Evolutionary conservation across 1,284 basidiomycete genomes (phyloP).

Genomic region (Caloboletus inedulis): DNA sequence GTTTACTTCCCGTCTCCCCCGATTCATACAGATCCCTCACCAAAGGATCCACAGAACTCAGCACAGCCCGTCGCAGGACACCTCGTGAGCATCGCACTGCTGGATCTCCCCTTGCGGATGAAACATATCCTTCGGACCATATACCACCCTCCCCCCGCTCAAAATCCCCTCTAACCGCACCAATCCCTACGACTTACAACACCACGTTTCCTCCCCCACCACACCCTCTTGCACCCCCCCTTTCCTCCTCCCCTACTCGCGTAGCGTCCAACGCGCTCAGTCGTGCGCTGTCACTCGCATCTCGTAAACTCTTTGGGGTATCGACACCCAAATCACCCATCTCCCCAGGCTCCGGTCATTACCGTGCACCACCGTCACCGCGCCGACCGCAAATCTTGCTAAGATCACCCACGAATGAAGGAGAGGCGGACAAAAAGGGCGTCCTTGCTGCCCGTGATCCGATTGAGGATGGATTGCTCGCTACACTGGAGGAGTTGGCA

Average conservation of each 20-base stretch:
- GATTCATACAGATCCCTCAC: constrained; percentile 7
- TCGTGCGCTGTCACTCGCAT: constrained; percentile 83
- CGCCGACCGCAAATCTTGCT: constrained; percentile 48
- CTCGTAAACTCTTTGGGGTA: constrained; percentile 86
- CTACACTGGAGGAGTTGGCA: constrained; percentile 79
- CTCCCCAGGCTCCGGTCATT: constrained; percentile 37
- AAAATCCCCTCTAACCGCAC: constrained; percentile 25
- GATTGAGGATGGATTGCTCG: constrained; percentile 77
- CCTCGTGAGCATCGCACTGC: constrained; percentile 50
- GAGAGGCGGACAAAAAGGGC: constrained; percentile 25
- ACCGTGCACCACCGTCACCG: constrained; percentile 47
- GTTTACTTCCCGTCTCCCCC: constrained; percentile 18
- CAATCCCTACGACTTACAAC: constrained; percentile 29
- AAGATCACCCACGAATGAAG: constrained; percentile 37
- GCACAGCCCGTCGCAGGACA: constrained; percentile 53
- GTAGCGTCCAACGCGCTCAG: constrained; percentile 73
- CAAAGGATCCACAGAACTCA: constrained; percentile 52
- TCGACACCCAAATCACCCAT: constrained; percentile 39
- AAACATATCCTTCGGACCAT: constrained; percentile 34
- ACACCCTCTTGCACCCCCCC: constrained; percentile 40
- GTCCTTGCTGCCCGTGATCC: constrained; percentile 55
- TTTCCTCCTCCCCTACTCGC: constrained; percentile 65
- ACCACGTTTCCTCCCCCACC: constrained; percentile 69
- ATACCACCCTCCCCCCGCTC: constrained; percentile 21
- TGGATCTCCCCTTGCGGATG: constrained; percentile 46